Evolutionary conservation across 305 asterid species (phyloP).

Genomic region (Plantago rigida): DNA sequence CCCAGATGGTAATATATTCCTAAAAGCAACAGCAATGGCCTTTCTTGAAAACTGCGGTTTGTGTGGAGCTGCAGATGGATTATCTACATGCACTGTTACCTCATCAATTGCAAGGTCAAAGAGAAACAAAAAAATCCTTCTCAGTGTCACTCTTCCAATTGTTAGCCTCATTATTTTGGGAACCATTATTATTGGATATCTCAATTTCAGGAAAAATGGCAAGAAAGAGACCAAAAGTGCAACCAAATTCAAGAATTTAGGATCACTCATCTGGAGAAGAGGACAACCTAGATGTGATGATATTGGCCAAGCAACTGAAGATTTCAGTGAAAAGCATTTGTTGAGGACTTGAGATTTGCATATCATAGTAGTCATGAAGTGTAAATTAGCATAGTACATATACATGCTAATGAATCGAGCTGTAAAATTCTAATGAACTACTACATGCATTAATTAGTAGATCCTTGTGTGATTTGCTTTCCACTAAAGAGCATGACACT

Average conservation of each 20-base stretch:
- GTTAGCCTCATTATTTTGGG: slow-evolving; percentile 37
- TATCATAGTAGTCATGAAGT: no score
- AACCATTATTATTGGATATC: slow-evolving; percentile 26
- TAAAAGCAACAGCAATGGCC: slow-evolving; percentile 34
- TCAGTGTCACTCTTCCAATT: slow-evolving; percentile 40
- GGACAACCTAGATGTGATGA: slow-evolving; percentile 59
- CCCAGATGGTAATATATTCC: slow-evolving; percentile 42
- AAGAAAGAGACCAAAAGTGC: slow-evolving; percentile 33
- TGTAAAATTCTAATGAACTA: no score
- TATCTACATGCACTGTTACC: slow-evolving; percentile 36
- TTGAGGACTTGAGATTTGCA: no score
- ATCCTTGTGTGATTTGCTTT: no score
- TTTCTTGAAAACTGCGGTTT: slow-evolving; percentile 47
- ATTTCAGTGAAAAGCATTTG: slow-evolving; percentile 45
- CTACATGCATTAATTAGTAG: no score
- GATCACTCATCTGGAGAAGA: slow-evolving; percentile 56
- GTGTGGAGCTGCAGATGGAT: slow-evolving; percentile 57
- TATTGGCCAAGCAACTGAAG: slow-evolving; percentile 57
- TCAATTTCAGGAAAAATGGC: slow-evolving; percentile 30
- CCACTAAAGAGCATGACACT: no score
- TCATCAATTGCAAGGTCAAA: slow-evolving; percentile 2
- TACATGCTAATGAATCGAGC: no score
- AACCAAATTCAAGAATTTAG: slow-evolving; percentile 28
- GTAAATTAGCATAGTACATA: no score
- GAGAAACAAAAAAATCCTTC: slow-evolving; percentile 24